phyloP scores from a whole-genome alignment of 116 monocot genomes.

The Papilionanthe hybrid region DNA sequence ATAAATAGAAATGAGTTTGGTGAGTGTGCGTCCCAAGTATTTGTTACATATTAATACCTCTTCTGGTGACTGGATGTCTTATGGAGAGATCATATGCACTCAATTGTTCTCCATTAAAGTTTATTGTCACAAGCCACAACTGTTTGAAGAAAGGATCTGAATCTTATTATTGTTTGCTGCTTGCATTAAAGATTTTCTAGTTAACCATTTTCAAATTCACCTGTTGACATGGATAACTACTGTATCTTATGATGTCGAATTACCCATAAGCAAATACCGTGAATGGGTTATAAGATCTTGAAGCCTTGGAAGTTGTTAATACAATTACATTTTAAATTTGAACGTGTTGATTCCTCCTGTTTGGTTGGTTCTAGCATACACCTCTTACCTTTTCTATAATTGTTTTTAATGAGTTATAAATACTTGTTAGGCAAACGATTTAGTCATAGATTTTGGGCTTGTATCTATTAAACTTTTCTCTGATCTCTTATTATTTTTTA shows the following conservation, averaged over 20 bases:
- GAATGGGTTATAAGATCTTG: neutral
- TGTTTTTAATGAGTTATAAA: neutral
- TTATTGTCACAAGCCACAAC: neutral
- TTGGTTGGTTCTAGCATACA: neutral
- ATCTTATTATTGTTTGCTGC: neutral
- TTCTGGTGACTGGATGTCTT: neutral
- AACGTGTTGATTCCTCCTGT: neutral
- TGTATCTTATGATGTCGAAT: neutral
- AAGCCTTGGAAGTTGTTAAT: neutral
- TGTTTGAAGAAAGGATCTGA: neutral
- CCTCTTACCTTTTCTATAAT: neutral
- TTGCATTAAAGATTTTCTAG: neutral
- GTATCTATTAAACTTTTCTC: neutral
- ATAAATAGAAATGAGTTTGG: no score
- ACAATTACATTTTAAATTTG: neutral
- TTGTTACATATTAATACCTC: neutral
- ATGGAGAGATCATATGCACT: neutral
- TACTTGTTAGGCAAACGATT: neutral
- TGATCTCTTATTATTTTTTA: neutral
- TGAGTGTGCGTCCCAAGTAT: neutral
- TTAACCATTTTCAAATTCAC: neutral
- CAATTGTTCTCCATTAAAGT: neutral
- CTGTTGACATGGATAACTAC: neutral
- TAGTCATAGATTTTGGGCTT: neutral
- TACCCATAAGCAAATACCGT: neutral